These are phyloP conservation scores for Arthrobotrys iridis DNA, from an alignment of 2,329 filamentous ascomycete genomes.

Conservation along the genomic window DNA sequence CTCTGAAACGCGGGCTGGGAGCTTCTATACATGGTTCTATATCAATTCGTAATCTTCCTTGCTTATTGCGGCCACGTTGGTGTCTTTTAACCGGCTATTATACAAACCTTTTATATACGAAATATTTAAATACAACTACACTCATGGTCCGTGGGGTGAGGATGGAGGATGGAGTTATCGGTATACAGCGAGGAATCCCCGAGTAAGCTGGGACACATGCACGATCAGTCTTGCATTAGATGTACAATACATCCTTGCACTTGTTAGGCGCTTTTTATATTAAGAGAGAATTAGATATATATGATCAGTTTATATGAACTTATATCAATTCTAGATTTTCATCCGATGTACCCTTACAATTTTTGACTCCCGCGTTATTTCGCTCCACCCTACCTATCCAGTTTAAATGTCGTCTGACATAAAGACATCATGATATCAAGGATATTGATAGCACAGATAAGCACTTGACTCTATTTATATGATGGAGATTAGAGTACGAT, in stretches of 20 bases:
- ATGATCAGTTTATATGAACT: neutral
- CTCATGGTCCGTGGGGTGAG: neutral
- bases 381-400: too few species aligned
- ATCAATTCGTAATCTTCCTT: neutral
- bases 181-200: neutral
- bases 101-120: neutral
- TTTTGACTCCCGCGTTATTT: too few species aligned
- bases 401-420: too few species aligned
- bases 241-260: neutral
- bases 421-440: too few species aligned
- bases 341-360: neutral
- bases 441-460: too few species aligned
- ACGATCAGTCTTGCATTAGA: too few species aligned
- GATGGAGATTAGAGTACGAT: too few species aligned
- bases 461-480: too few species aligned
- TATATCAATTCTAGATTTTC: neutral
- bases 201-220: neutral
- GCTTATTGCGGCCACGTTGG: constrained; percentile 10
- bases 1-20: constrained; percentile 3
- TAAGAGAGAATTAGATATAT: neutral
- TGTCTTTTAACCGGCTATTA: neutral
- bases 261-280: neutral
- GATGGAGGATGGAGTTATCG: neutral
- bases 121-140: neutral
- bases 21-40: neutral